Evolutionary conservation across 495 filamentous ascomycete species (phyloP).

Genomic region (Geopyxis carbonaria): DNA sequence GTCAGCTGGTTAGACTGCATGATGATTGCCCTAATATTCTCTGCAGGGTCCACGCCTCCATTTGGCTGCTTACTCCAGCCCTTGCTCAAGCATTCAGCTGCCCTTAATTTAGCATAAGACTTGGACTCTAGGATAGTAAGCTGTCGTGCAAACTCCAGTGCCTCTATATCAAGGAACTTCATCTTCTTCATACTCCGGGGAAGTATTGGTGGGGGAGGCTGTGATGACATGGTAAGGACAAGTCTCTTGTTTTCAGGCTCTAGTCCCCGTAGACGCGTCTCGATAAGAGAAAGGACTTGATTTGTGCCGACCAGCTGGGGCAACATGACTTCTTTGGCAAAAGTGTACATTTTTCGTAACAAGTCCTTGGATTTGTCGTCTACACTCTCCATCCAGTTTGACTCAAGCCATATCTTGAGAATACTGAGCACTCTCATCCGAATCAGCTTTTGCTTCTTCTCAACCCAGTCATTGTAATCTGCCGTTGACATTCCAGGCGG

Average conservation of each 20-base stretch:
- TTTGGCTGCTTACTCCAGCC: slow-evolving; percentile 91
- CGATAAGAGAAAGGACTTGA: slow-evolving; percentile 63
- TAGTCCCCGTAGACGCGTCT: slow-evolving; percentile 71
- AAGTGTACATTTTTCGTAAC: slow-evolving; percentile 71
- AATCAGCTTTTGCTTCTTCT: slow-evolving; percentile 88
- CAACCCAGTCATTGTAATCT: slow-evolving; percentile 76
- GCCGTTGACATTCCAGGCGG: slow-evolving; percentile 58
- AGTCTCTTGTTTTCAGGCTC: slow-evolving; percentile 74
- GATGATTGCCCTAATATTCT: slow-evolving; percentile 90
- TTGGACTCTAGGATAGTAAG: slow-evolving; percentile 92
- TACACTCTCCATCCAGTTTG: slow-evolving; percentile 92
- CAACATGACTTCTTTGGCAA: slow-evolving; percentile 82
- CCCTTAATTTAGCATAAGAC: slow-evolving; percentile 85
- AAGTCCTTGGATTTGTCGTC: slow-evolving; percentile 69
- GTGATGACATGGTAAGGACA: slow-evolving; percentile 62
- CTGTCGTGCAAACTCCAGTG: slow-evolving; percentile 87
- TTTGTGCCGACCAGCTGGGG: slow-evolving; percentile 77
- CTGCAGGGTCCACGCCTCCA: slow-evolving; percentile 72
- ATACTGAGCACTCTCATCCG: slow-evolving; percentile 94
- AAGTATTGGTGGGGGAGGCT: slow-evolving; percentile 72
- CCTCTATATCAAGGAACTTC: slow-evolving; percentile 95
- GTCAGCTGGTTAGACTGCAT: slow-evolving; percentile 95
- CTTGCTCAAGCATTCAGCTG: slow-evolving; percentile 92
- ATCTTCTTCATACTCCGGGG: slow-evolving; percentile 99
- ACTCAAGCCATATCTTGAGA: slow-evolving; percentile 93